Evolutionary conservation across 2,329 filamentous ascomycete species (phyloP).

Genomic region (Fusarium tupiense): DNA sequence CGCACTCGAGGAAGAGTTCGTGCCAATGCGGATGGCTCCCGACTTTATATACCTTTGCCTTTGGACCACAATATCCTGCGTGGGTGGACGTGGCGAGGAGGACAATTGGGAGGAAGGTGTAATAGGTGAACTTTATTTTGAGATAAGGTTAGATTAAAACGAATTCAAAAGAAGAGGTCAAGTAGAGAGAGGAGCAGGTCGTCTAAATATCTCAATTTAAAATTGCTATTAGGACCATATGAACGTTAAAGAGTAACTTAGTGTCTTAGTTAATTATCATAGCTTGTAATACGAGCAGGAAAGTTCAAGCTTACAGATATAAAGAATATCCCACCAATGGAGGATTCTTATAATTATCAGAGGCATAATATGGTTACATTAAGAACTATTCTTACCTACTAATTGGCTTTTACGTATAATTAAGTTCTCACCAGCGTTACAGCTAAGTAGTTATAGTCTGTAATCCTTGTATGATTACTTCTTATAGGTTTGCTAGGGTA

Average conservation of each 20-base stretch:
- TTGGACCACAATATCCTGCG: not conserved
- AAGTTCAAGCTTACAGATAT: not conserved
- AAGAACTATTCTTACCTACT: not conserved
- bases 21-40: accelerated
- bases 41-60: not conserved
- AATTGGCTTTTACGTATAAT: accelerated
- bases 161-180: accelerated
- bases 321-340: not conserved
- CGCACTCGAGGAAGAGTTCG: not conserved
- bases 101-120: accelerated
- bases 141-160: not conserved
- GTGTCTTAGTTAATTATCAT: not conserved
- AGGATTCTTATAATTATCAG: too few relatives aligned
- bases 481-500: too few relatives aligned
- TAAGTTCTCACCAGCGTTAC: not conserved
- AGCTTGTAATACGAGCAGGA: not conserved
- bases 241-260: not conserved
- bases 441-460: not conserved
- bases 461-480: too few relatives aligned
- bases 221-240: not conserved
- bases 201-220: not conserved
- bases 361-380: accelerated
- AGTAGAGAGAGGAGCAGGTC: accelerated
- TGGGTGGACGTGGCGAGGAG: not conserved
- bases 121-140: not conserved